Base-by-base conservation (phyloP, 1,284 basidiomycete genomes). In the Violaceomyces palustris region DNA sequence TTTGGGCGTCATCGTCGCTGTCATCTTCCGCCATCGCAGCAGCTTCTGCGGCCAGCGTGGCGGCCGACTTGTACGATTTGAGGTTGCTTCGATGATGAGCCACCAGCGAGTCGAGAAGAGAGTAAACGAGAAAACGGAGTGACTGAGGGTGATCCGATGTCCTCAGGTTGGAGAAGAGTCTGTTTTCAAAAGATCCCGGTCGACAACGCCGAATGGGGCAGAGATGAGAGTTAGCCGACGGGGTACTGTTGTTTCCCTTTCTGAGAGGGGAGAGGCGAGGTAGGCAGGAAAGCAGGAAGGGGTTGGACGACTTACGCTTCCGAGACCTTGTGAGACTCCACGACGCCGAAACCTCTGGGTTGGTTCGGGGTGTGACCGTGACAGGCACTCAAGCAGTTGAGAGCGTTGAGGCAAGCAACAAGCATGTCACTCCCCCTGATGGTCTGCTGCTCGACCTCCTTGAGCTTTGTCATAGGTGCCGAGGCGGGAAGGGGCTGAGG, bases 61-160 rank as follows among this genome's bases (percentile, higher is more conserved):
- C 29, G 6, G 39, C 32, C 14, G 39, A 30, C 23, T 35, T 31
- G 26, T 46, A 50, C 1, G 46, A 25, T 26, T 46, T 49, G 35
- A 49, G 45, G 12, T 26, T 35, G 29, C 36, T 78, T 48, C 85
- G 78, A 64, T 92, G 83, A 1, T 78, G 77, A 1, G 85, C 82
- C 50, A 97, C 75, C 17, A 98, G 75, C 14, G 80, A 79, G 66
- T 98, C 88, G 35, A 98, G 75, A 36, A 94, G 84, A 9, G 78
- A 79, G 74, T 88, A 93, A 14, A 96, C 86, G 44, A 80, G 75
- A 72, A 87, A 86, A 27, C 93, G 82, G 31, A 84, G 83, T 8
- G 86, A 82, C 73, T 96, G 91, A 0, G 86, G 82, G 28, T 93
- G 79, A 0, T 81, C 80, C 56, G 82, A 83, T 82, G 91, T 89